Percentiles rank a stretch among this genome's conserved stretches.
Evolutionary conservation across 768 basidiomycete genomes (phyloP).

Genomic region (Kwoniella sp.): DNA sequence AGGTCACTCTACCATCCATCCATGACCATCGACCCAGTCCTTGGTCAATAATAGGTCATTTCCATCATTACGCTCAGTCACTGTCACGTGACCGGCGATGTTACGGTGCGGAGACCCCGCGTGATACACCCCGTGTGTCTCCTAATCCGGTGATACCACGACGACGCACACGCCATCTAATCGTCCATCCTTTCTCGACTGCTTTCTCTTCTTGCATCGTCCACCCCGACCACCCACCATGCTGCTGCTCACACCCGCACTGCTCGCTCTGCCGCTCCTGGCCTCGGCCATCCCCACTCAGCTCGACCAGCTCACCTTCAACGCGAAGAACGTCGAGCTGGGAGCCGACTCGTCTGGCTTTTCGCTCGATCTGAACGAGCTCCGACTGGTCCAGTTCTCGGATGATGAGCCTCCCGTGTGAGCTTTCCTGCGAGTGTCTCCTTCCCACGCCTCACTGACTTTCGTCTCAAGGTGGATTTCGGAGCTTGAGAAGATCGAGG

Average conservation of each 20-base stretch:
- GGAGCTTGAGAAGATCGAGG: constrained; percentile 84
- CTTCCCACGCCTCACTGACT: background rate
- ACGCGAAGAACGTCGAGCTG: constrained; percentile 2
- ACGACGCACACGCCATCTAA: background rate
- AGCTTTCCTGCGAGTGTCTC: constrained; percentile 2
- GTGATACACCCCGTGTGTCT: too few relatives aligned
- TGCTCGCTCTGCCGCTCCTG: constrained; percentile 29
- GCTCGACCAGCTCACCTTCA: constrained; percentile 18
- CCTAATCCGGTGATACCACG: too few relatives aligned
- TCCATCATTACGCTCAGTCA: too few relatives aligned
- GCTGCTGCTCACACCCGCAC: constrained; percentile 27
- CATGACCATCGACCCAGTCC: too few relatives aligned
- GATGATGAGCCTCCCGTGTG: constrained; percentile 59
- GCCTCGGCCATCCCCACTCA: constrained; percentile 28
- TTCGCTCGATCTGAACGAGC: constrained; percentile 66
- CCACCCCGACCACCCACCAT: constrained; percentile 13
- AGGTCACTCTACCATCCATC: too few relatives aligned
- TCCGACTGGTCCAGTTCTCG: constrained; percentile 71
- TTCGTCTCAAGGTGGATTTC: constrained; percentile 60
- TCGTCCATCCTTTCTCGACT: constrained; percentile 2
- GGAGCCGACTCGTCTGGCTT: constrained; percentile 57
- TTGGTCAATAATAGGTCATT: too few relatives aligned
- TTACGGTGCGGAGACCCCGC: too few relatives aligned
- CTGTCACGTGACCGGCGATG: too few relatives aligned
- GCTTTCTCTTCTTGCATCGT: background rate